Evolutionary conservation across 139 green algal genomes (phyloP).

Genomic region (Trebouxia sp.): DNA sequence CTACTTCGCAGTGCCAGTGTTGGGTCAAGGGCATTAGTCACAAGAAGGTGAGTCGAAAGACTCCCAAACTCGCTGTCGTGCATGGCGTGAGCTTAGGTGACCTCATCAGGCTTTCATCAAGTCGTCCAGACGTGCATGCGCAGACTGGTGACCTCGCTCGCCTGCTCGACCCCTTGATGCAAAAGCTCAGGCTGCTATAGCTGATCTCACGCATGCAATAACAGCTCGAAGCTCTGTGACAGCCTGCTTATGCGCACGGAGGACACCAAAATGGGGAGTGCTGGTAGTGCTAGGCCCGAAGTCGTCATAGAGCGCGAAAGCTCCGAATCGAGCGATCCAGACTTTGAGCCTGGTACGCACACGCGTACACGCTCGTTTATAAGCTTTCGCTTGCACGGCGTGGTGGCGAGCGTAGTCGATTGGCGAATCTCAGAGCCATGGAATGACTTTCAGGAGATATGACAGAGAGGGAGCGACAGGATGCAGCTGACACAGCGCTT

Average conservation of each 20-base stretch:
- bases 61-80: not conserved
- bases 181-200: not conserved
- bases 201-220: not conserved
- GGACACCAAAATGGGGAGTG: conserved; percentile 8
- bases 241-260: not conserved
- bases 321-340: not conserved
- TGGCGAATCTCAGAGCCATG: too few species aligned
- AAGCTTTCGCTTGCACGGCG: too few species aligned
- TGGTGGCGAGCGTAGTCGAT: too few species aligned
- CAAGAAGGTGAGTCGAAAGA: not conserved
- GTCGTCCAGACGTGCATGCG: too few species aligned
- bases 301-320: not conserved
- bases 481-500: not conserved
- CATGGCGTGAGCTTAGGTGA: not conserved
- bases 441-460: not conserved
- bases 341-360: not conserved
- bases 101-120: not conserved
- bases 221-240: not conserved
- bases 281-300: conserved; percentile 3
- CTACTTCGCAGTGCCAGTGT: too few species aligned
- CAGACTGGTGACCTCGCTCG: too few species aligned
- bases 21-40: not conserved
- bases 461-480: not conserved
- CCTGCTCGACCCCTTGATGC: too few species aligned
- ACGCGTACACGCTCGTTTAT: too few species aligned